phyloP scores from a whole-genome alignment of 306 rosid species.

The Astragalus glycyphyllos region DNA sequence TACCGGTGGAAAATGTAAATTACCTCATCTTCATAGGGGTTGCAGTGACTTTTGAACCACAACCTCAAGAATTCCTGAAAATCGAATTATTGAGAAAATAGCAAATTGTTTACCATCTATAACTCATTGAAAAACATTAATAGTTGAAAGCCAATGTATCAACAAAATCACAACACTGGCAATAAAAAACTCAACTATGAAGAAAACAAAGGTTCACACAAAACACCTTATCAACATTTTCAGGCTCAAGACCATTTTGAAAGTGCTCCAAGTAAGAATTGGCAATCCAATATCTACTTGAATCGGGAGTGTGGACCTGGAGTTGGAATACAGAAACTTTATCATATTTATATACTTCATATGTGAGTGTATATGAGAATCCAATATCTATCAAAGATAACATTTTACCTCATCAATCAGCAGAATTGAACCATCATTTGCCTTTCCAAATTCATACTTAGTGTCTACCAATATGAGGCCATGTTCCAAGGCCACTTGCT shows the following conservation, averaged over 20 bases:
- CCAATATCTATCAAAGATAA: constrained; percentile 16
- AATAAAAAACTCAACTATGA: not conserved
- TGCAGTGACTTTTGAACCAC: constrained; percentile 96
- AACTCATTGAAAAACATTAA: constrained; percentile 17
- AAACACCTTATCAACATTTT: constrained; percentile 90
- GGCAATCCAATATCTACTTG: constrained; percentile 98
- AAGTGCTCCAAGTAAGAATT: constrained; percentile 73
- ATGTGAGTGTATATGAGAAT: constrained; percentile 13
- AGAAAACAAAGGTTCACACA: constrained; percentile 37
- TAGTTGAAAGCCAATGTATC: constrained; percentile 23
- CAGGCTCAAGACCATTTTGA: constrained; percentile 87
- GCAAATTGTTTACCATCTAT: constrained; percentile 24
- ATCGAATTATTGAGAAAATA: constrained; percentile 32
- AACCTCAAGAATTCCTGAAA: constrained; percentile 91
- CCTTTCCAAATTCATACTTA: constrained; percentile 96
- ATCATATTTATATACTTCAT: constrained; percentile 30
- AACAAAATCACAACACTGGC: not conserved
- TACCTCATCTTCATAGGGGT: constrained; percentile 95
- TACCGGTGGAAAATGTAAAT: constrained; percentile 25
- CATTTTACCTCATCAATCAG: constrained; percentile 84
- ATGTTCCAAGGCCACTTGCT: constrained; percentile 86
- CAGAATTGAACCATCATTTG: constrained; percentile 78
- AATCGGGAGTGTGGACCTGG: constrained; percentile 97
- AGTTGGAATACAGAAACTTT: constrained; percentile 25
- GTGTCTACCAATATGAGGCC: constrained; percentile 97